A percentile compares a stretch with the other conserved stretches of the same genome.
Conservation (phyloP, 805 yeast species). For the Cyberlindnera misumaiensis region DNA sequence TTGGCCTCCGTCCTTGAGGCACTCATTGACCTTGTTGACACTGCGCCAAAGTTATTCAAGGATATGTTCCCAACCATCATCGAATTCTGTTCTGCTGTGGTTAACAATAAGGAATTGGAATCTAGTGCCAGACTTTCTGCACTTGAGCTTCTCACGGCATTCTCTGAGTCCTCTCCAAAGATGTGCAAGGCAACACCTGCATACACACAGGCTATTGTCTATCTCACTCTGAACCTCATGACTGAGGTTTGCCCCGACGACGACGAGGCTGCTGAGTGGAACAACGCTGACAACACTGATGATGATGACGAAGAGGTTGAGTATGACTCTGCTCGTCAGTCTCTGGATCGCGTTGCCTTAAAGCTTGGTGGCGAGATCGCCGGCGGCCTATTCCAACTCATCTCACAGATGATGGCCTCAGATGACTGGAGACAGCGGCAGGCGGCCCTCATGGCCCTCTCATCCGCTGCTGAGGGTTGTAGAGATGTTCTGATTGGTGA, state of each 20-base stretch:
- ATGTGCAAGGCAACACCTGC: constrained; percentile 82
- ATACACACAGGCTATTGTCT: constrained; percentile 66
- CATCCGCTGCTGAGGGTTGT: constrained; percentile 97
- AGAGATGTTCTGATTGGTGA: constrained; percentile 79
- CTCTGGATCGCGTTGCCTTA: constrained; percentile 86
- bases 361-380: constrained; percentile 82
- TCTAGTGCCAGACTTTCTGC: constrained; percentile 78
- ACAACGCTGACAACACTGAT: constrained; percentile 66
- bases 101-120: constrained; percentile 76
- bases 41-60: constrained; percentile 91
- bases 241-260: constrained; percentile 89
- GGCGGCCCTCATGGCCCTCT: constrained; percentile 94
- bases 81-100: constrained; percentile 77
- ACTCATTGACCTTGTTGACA: constrained; percentile 80
- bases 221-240: constrained; percentile 73
- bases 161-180: constrained; percentile 87
- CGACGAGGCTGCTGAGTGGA: constrained; percentile 87
- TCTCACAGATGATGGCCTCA: constrained; percentile 78
- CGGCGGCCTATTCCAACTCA: constrained; percentile 75
- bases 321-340: constrained; percentile 87
- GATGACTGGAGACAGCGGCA: constrained; percentile 89
- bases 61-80: constrained; percentile 87
- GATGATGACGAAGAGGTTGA: constrained; percentile 83
- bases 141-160: constrained; percentile 81
- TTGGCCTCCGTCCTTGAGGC: constrained; percentile 85